Evolutionary conservation across 2,329 filamentous ascomycete species (phyloP), one percentile per base, ranked within the genome.

Genomic region (Graphilbum fragrans): DNA sequence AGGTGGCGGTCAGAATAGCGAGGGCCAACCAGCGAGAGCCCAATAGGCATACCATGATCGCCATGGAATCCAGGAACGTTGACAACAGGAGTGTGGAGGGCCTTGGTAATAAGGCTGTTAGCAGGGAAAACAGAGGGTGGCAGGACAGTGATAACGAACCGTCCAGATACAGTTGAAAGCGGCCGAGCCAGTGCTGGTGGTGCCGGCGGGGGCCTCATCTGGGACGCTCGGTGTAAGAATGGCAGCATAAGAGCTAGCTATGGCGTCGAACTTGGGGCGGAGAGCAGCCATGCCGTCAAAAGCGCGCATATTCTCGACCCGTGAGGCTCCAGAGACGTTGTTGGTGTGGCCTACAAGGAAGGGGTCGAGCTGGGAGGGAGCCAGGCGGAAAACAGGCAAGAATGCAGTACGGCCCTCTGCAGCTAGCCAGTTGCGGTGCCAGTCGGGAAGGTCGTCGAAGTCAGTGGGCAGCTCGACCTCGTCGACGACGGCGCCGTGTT

Each of bases 31-130:
- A 75, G 50, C 0, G 69, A 72, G 18, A 77, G 49, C 0, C 79
- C 78, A 31, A 82, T 65, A 0, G 78, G 79, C 63, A 82, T 56
- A 0, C 63, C 66, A 44, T 70, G 63, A 23, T 61, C 60, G 0
- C 78, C 77, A 27, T 62, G 56, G 48, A 82, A 81, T 0, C 76
- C 77, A 0, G 77, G 76, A 0, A 82, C 55, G 45, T 82, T 81
- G n/a, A 81, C 56, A 0, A 76, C 72, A 0, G 78, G 78, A 1
- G 65, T 70, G 46, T 82, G 77, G 14, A 82, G 56, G 11, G 20
- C 25, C 25, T 27, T 8, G 25, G 25, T 27, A 12, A 27, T 27
- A 41, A 19, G 12, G n/a, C 21, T 10, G 22, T 39, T 36, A 45
- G 37, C 14, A 27, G 16, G 4, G 6, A 20, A 17, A 29, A 10